Conservation (phyloP, 2,329 filamentous ascomycete species). For the Ceratocystis variospora region DNA sequence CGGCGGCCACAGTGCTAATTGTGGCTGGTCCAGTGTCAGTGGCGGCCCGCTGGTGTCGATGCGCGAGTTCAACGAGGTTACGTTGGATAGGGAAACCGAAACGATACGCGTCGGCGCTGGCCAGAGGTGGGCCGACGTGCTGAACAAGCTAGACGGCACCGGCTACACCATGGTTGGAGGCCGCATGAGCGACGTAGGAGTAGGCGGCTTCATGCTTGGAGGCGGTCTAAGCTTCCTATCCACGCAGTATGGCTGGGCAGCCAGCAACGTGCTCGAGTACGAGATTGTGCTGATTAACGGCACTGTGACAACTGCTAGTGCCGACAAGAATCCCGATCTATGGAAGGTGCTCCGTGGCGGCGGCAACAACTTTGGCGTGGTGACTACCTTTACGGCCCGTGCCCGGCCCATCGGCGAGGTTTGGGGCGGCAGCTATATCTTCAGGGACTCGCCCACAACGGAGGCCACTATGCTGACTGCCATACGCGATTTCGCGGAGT, state of each 20-base stretch:
- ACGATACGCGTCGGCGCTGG: slow-evolving; percentile 33
- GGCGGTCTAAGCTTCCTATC: slow-evolving; percentile 22
- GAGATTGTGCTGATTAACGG: slow-evolving; percentile 35
- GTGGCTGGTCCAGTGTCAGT: slow-evolving; percentile 23
- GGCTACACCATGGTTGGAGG: slow-evolving; percentile 32
- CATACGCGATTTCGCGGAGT: slow-evolving; percentile 24
- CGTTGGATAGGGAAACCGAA: slow-evolving; percentile 21
- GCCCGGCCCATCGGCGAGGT: slow-evolving; percentile 28
- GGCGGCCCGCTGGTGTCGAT: slow-evolving; percentile 23
- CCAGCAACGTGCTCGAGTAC: slow-evolving; percentile 33
- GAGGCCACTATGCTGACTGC: slow-evolving; percentile 16
- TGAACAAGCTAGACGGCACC: slow-evolving; percentile 23
- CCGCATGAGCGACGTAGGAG: slow-evolving; percentile 27
- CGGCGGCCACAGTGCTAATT: slow-evolving; percentile 26
- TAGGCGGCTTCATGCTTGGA: slow-evolving; percentile 25
- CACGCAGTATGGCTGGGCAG: slow-evolving; percentile 30
- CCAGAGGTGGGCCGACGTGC: slow-evolving; percentile 29
- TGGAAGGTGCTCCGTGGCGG: slow-evolving; percentile 45
- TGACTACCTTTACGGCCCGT: slow-evolving; percentile 35
- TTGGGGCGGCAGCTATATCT: slow-evolving; percentile 24
- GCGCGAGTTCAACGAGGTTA: slow-evolving; percentile 21
- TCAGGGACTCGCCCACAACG: slow-evolving; percentile 21
- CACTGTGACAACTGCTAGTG: slow-evolving; percentile 30
- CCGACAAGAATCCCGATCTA: slow-evolving; percentile 34
- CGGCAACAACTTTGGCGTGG: slow-evolving; percentile 44